Percentiles rank a stretch among this genome's conserved stretches.
These are phyloP conservation scores for Lactarius quietus DNA, from an alignment of 768 basidiomycete species.

Conservation along the genomic window DNA sequence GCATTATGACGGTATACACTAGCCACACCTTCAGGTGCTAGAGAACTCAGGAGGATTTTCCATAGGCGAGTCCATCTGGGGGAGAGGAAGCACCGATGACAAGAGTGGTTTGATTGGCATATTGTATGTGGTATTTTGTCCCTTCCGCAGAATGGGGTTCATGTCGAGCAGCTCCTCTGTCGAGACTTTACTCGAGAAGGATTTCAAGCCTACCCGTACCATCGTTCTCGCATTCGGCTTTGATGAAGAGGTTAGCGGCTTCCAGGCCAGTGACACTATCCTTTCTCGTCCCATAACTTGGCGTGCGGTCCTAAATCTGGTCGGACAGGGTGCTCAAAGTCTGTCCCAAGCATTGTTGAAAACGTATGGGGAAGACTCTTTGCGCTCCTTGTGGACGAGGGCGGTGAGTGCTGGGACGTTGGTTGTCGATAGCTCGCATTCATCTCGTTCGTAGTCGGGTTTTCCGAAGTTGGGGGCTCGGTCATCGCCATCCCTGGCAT, in stretches of 20 bases:
- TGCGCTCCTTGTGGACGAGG: slow-evolving; percentile 88
- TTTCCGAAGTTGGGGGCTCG: slow-evolving; percentile 46
- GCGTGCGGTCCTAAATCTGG: not conserved
- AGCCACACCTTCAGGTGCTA: too few species aligned
- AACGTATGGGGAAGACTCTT: slow-evolving; percentile 65
- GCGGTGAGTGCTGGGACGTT: slow-evolving; percentile 44
- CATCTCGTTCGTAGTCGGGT: slow-evolving; percentile 42
- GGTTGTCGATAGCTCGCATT: not conserved
- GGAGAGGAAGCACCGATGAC: slow-evolving; percentile 37
- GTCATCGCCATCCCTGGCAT: slow-evolving; percentile 60
- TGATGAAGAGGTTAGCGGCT: slow-evolving; percentile 40
- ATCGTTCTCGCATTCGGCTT: slow-evolving; percentile 36
- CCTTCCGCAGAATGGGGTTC: not conserved
- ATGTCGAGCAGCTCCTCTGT: slow-evolving; percentile 33
- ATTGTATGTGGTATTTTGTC: slow-evolving; percentile 27
- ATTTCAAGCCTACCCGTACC: slow-evolving; percentile 37
- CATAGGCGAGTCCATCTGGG: slow-evolving; percentile 33
- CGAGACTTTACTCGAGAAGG: slow-evolving; percentile 39
- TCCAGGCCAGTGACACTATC: slow-evolving; percentile 19
- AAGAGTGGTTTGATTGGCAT: slow-evolving; percentile 36
- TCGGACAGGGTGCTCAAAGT: slow-evolving; percentile 49
- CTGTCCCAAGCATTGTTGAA: slow-evolving; percentile 48
- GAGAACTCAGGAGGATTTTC: not conserved
- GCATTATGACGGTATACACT: slow-evolving; percentile 46
- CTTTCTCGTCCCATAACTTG: not conserved